Base-by-base conservation (phyloP, 2,329 filamentous ascomycete genomes). In the Talaromyces sp. region DNA sequence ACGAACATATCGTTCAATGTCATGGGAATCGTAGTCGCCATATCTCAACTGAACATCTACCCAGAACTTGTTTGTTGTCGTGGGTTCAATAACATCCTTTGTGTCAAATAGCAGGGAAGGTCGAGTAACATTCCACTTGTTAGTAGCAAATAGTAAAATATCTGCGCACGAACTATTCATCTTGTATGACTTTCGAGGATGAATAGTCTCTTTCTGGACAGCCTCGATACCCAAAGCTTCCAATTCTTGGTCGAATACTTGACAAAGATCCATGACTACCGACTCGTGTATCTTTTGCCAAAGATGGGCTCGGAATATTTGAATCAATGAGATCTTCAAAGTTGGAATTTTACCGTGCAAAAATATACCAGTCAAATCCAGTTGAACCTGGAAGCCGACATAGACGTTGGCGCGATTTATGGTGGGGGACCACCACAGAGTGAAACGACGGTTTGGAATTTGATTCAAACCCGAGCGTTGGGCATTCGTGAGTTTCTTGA, bases 221-320 rank as follows among this genome's bases (percentile, higher is more conserved):
- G 92, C 95, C 76, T 99, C 94, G 61, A 99, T 97, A 38, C 92
- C 92, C 3, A 99, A 81, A 32, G 94, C 92, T 75, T 99, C 94
- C 50, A 99, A 80, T 73, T 99, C 94, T 71, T 97, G 93, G 67
- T 99, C 94, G 68, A 99, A 96, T 14, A 99, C 94, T 73, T 99
- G 95, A 68, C 94, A 97, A 70, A 99, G 77, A 81, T 99, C 94
- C 94, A 99, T 99, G 35, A 97, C 93, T 0, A 97, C 92, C 0
- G 90, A 95, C 76, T 99, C 94, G 76, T 99, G 95, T 53, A 99
- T 97, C 82, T 99, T 99, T 75, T 99, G 94, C 94, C 94, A 99
- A 81, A 99, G 87, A 85, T 99, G 94, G 57, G 95, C 94, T 73
- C 94, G 88, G 90, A 99, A 99, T 68, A 99, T 99, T 73, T 99